phyloP scores from a whole-genome alignment of 208 protist species.

The Leishmania gerbilli region DNA sequence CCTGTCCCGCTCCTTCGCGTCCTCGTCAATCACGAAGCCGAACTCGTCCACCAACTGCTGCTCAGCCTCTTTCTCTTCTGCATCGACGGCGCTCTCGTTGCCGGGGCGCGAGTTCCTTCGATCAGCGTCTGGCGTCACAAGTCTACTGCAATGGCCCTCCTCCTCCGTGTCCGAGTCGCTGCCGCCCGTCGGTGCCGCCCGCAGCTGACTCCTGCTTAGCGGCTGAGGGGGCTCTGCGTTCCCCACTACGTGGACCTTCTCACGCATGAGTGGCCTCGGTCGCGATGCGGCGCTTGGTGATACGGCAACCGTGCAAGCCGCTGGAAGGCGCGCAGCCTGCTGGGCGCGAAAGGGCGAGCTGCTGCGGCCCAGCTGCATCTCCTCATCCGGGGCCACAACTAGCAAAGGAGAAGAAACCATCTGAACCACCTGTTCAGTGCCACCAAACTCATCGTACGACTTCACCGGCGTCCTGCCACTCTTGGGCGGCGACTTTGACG shows the following conservation, averaged over 20 bases:
- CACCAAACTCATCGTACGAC: neutral
- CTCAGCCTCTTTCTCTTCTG: slow-evolving; percentile 57
- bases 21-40: slow-evolving; percentile 85
- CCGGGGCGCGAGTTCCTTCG: neutral
- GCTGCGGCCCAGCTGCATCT: neutral
- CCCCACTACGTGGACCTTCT: slow-evolving; percentile 24
- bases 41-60: slow-evolving; percentile 89
- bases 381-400: neutral
- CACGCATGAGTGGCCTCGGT: slow-evolving; percentile 17
- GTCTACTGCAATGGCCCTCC: neutral
- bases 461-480: neutral
- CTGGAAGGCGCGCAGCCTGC: no score
- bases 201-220: slow-evolving; percentile 42
- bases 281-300: neutral
- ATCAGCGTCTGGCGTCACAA: slow-evolving; percentile 8
- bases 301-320: neutral
- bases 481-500: neutral
- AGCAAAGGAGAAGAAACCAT: slow-evolving; percentile 9
- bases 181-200: slow-evolving; percentile 42
- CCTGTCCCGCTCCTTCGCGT: slow-evolving; percentile 56
- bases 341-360: neutral
- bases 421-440: neutral
- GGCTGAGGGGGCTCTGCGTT: slow-evolving; percentile 27
- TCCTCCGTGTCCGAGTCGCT: slow-evolving; percentile 60
- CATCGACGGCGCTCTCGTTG: slow-evolving; percentile 23